Percentiles rank a stretch among this genome's conserved stretches.
Evolutionary conservation across 164 flowering plant genomes (phyloP).

Genomic region (Magnolia sinica): DNA sequence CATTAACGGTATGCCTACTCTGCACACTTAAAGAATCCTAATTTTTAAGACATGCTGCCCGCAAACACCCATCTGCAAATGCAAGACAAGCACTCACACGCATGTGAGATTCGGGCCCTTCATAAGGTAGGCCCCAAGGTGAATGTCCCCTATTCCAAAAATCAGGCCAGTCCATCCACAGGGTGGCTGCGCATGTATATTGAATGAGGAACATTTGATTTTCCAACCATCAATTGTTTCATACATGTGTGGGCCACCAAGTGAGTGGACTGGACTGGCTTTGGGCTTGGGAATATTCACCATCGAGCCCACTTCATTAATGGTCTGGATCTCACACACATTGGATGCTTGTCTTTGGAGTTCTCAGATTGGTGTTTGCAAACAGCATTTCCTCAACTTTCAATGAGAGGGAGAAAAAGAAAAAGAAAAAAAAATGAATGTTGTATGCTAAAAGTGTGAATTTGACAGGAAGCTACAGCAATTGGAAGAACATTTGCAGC

Average conservation of each 20-base stretch:
- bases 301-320: not conserved
- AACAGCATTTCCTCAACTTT: not conserved
- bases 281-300: not conserved
- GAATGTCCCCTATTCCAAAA: not conserved
- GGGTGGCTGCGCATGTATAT: not conserved
- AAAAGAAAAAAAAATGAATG: not conserved
- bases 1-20: conserved; percentile 56
- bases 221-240: too few relatives aligned
- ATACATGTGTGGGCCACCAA: not conserved
- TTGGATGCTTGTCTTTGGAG: not conserved
- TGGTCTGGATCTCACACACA: not conserved
- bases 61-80: not conserved
- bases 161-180: not conserved
- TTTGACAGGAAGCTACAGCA: conserved; percentile 79
- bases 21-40: not conserved
- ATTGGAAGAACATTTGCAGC: conserved; percentile 92
- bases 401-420: not conserved
- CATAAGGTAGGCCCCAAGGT: not conserved
- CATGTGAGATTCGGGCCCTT: not conserved
- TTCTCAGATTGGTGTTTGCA: not conserved
- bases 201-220: not conserved
- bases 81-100: not conserved
- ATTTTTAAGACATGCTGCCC: not conserved
- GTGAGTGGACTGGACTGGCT: not conserved
- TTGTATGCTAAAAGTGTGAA: not conserved